Evolutionary conservation across 2,329 filamentous ascomycete genomes (phyloP).

Genomic region (Karstenula rhodostoma): DNA sequence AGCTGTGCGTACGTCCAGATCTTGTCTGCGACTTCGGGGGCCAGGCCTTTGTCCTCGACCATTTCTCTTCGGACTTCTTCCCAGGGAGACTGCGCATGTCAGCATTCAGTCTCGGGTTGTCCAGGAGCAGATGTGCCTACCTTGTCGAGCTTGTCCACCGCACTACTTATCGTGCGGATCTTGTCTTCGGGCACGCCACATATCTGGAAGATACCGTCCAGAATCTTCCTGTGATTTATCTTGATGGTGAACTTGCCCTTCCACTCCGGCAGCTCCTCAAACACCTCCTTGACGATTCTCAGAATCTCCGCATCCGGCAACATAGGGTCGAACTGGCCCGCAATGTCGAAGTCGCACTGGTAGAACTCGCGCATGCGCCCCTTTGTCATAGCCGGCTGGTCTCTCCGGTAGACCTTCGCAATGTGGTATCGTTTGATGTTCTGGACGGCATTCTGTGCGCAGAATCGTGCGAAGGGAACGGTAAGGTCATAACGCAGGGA

Average conservation of each 20-base stretch:
- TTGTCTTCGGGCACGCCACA: slow-evolving; percentile 88
- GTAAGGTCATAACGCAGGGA: slow-evolving; percentile 88
- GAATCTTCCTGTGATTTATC: slow-evolving; percentile 92
- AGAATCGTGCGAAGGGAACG: slow-evolving; percentile 89
- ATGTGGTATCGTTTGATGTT: slow-evolving; percentile 95
- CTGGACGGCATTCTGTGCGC: slow-evolving; percentile 88
- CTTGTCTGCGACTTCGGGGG: slow-evolving; percentile 78
- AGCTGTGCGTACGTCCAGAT: slow-evolving; percentile 85
- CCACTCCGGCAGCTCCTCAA: slow-evolving; percentile 76
- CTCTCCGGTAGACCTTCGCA: slow-evolving; percentile 85
- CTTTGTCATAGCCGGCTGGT: slow-evolving; percentile 82
- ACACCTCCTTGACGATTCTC: slow-evolving; percentile 83
- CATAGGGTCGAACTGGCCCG: slow-evolving; percentile 84
- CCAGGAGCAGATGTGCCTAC: slow-evolving; percentile 44
- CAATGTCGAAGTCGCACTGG: slow-evolving; percentile 97
- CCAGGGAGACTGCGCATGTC: slow-evolving; percentile 68
- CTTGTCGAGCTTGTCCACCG: slow-evolving; percentile 97
- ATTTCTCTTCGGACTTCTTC: slow-evolving; percentile 89
- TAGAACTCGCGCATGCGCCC: slow-evolving; percentile 96
- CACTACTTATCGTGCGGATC: slow-evolving; percentile 87
- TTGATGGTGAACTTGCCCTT: slow-evolving; percentile 83
- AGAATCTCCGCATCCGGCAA: slow-evolving; percentile 90
- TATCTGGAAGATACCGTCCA: slow-evolving; percentile 91
- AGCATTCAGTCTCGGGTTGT: slow-evolving; percentile 15
- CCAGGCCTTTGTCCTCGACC: slow-evolving; percentile 88